Evolutionary conservation across 495 filamentous ascomycete species (phyloP).

Genomic region (Talaromyces wortmannii): DNA sequence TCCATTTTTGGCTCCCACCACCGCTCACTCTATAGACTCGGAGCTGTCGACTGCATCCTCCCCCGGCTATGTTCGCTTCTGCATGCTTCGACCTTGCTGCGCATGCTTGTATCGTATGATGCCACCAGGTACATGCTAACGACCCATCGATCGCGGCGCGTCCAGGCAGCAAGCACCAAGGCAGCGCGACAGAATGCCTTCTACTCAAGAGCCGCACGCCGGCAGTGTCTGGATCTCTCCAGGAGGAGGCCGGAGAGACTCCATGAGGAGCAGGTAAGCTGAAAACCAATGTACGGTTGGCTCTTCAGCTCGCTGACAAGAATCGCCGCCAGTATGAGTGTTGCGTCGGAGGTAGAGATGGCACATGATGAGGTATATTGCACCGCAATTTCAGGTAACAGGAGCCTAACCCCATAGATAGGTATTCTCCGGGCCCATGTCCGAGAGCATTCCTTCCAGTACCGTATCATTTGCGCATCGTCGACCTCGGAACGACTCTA

Average conservation of each 20-base stretch:
- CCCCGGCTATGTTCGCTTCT: neutral
- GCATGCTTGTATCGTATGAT: neutral
- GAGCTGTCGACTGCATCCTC: too few species aligned
- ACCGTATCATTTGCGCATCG: conserved; percentile 82
- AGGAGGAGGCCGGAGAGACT: conserved; percentile 46
- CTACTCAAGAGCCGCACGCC: conserved; percentile 5
- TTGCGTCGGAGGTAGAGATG: conserved; percentile 97
- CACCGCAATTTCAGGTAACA: neutral
- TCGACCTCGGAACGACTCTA: conserved; percentile 66
- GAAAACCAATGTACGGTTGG: neutral
- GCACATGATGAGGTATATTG: conserved; percentile 76
- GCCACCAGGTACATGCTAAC: neutral
- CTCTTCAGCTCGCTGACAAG: conserved; percentile 10
- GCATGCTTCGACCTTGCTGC: neutral
- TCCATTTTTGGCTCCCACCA: neutral
- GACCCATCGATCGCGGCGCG: neutral
- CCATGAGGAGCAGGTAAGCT: conserved; percentile 65
- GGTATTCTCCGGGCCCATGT: conserved; percentile 90
- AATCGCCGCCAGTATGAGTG: conserved; percentile 51
- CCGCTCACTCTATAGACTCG: neutral
- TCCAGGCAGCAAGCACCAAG: neutral
- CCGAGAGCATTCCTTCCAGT: conserved; percentile 90
- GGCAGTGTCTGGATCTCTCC: conserved; percentile 20
- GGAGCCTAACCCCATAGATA: conserved; percentile 22
- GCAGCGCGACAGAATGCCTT: neutral